These are phyloP conservation scores for Chlorella variabilis DNA, from an alignment of 163 green algal species.

Conservation along the genomic window DNA sequence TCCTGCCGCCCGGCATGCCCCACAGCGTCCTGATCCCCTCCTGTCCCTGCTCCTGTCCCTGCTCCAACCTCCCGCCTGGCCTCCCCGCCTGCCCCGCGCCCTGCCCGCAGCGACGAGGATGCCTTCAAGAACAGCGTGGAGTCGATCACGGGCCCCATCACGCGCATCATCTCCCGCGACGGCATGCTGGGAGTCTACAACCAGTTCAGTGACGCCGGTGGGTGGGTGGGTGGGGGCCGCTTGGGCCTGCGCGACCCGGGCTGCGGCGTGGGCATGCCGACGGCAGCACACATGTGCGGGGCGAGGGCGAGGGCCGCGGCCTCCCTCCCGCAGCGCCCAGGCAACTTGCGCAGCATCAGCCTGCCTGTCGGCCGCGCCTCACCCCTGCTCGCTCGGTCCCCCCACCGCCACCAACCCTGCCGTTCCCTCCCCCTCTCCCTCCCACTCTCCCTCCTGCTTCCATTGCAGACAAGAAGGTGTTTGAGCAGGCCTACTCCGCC, in stretches of 20 bases:
- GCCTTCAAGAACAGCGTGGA: constrained; percentile 97
- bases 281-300: too few species aligned
- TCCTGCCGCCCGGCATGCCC: too few species aligned
- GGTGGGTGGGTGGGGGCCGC: background rate
- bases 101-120: constrained; percentile 81
- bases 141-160: constrained; percentile 97
- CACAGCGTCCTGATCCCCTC: too few species aligned
- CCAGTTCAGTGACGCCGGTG: constrained; percentile 66
- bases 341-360: too few species aligned
- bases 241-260: too few species aligned
- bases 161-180: constrained; percentile 90
- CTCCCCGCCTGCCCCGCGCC: background rate
- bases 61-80: too few species aligned
- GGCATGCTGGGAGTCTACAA: constrained; percentile 95
- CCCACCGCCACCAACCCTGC: background rate
- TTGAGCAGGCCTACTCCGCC: constrained; percentile 89
- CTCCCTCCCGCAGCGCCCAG: too few species aligned
- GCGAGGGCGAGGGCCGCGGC: too few species aligned
- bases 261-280: too few species aligned
- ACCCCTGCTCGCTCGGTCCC: too few species aligned
- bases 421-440: background rate
- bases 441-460: background rate
- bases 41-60: too few species aligned
- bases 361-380: too few species aligned
- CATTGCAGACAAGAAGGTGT: constrained; percentile 87